Conservation (phyloP, 495 filamentous ascomycete species). For the Aspergillus panamensis region DNA sequence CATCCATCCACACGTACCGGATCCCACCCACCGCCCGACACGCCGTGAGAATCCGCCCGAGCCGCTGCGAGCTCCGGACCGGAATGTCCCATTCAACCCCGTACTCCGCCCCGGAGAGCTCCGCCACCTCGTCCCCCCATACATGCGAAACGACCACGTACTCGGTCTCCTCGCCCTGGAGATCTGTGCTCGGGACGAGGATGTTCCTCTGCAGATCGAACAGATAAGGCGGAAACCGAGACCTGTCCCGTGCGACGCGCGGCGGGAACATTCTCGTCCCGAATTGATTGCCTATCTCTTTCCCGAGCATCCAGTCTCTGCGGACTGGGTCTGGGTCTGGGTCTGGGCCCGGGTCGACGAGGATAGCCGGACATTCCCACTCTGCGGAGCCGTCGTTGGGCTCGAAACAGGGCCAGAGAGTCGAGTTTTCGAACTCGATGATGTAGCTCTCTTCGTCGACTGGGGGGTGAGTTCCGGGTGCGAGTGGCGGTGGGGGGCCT, state of each 20-base stretch:
- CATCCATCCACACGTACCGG: conserved; percentile 7
- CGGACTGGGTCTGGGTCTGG: no score
- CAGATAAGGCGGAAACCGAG: background rate
- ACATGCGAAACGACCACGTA: background rate
- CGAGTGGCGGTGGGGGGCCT: background rate
- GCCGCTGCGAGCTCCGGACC: background rate
- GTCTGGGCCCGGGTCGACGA: background rate
- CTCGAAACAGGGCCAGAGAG: background rate
- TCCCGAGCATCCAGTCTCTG: background rate
- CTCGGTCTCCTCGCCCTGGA: background rate
- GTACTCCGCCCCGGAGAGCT: background rate
- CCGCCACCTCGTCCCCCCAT: background rate
- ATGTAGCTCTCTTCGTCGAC: background rate
- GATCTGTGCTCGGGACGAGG: background rate
- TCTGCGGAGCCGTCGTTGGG: background rate
- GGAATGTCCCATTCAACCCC: background rate
- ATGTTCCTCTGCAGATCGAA: background rate
- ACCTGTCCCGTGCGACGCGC: background rate
- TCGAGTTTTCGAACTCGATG: background rate
- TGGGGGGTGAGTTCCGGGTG: background rate
- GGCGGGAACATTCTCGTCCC: background rate
- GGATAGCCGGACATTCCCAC: background rate
- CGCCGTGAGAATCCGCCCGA: background rate
- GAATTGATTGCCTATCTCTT: background rate
- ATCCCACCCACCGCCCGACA: background rate